Evolutionary conservation across 108 stramenopile species (phyloP).

Genomic region (Craspedostauros australis): DNA sequence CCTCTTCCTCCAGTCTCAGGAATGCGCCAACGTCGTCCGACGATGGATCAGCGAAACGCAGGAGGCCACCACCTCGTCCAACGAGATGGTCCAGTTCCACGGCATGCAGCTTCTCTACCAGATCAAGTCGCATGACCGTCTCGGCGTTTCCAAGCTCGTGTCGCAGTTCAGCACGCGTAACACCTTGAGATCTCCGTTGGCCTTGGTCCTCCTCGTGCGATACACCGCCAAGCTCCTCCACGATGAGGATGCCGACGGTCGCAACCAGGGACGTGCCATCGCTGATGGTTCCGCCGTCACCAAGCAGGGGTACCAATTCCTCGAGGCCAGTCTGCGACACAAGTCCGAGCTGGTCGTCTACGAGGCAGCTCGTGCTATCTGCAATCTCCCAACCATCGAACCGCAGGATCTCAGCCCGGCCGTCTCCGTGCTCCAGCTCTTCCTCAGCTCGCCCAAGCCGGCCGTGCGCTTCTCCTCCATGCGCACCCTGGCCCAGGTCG

Average conservation of each 20-base stretch:
- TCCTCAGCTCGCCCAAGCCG: slow-evolving; percentile 92
- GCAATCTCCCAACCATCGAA: slow-evolving; percentile 88
- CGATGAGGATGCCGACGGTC: slow-evolving; percentile 76
- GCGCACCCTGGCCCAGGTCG: slow-evolving; percentile 88
- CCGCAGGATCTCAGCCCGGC: slow-evolving; percentile 92
- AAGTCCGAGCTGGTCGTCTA: slow-evolving; percentile 96
- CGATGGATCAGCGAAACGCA: slow-evolving; percentile 94
- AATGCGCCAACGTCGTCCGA: slow-evolving; percentile 78
- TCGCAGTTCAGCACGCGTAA: slow-evolving; percentile 85
- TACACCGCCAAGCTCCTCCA: slow-evolving; percentile 88
- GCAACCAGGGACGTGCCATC: slow-evolving; percentile 37
- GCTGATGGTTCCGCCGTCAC: slow-evolving; percentile 65
- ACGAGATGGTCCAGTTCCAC: slow-evolving; percentile 99
- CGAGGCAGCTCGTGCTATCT: slow-evolving; percentile 98
- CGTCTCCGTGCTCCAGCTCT: slow-evolving; percentile 93
- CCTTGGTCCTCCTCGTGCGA: slow-evolving; percentile 91
- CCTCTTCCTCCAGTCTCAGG: slow-evolving; percentile 61
- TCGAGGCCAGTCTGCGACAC: slow-evolving; percentile 90
- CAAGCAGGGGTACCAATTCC: slow-evolving; percentile 86
- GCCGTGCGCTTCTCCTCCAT: slow-evolving; percentile 93
- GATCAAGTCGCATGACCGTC: slow-evolving; percentile 94
- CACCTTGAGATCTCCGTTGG: slow-evolving; percentile 86
- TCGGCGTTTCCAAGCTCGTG: slow-evolving; percentile 95
- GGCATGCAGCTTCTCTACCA: slow-evolving; percentile 98
- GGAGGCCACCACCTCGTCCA: slow-evolving; percentile 84